Evolutionary conservation across 352 stramenopile genomes (phyloP).

Genomic region (Thraustochytrium striatum): DNA sequence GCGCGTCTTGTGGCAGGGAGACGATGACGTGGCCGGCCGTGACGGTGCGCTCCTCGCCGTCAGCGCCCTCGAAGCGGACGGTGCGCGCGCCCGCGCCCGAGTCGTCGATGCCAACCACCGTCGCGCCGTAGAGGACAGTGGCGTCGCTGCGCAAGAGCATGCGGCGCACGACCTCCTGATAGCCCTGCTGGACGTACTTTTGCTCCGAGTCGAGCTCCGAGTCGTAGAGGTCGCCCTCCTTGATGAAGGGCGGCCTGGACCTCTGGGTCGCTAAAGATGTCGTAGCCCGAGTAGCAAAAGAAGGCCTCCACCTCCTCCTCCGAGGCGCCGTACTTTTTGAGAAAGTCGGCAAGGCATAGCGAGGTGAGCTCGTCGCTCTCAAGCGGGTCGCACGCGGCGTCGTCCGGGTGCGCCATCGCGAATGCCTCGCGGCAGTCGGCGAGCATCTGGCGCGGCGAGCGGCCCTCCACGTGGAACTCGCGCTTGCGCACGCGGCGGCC

Average conservation of each 20-base stretch:
- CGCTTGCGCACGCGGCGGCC: not conserved
- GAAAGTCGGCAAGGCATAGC: constrained; percentile 4
- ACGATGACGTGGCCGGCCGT: constrained; percentile 19
- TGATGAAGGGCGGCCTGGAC: constrained; percentile 3
- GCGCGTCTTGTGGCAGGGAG: constrained; percentile 24
- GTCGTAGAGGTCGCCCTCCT: constrained; percentile 26
- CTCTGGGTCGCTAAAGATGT: constrained; percentile 29
- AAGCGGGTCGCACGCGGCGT: not conserved
- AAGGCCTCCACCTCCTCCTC: not conserved
- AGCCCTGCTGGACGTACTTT: constrained; percentile 29
- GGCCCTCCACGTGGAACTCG: constrained; percentile 19
- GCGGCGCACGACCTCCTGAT: constrained; percentile 29
- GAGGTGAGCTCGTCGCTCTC: constrained; percentile 6
- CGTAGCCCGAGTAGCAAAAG: constrained; percentile 26
- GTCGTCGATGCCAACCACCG: constrained; percentile 14
- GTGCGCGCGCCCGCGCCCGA: not conserved
- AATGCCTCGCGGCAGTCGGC: not conserved
- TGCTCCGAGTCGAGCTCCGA: constrained; percentile 18
- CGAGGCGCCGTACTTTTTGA: constrained; percentile 41
- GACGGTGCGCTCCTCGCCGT: not conserved
- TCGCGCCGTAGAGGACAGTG: not conserved
- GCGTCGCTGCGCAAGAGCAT: not conserved
- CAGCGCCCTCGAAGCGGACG: not conserved
- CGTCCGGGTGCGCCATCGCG: not conserved
- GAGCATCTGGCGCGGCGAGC: not conserved